phyloP scores from a whole-genome alignment of 257 asterid genomes.

The Rubia yunnanensis region DNA sequence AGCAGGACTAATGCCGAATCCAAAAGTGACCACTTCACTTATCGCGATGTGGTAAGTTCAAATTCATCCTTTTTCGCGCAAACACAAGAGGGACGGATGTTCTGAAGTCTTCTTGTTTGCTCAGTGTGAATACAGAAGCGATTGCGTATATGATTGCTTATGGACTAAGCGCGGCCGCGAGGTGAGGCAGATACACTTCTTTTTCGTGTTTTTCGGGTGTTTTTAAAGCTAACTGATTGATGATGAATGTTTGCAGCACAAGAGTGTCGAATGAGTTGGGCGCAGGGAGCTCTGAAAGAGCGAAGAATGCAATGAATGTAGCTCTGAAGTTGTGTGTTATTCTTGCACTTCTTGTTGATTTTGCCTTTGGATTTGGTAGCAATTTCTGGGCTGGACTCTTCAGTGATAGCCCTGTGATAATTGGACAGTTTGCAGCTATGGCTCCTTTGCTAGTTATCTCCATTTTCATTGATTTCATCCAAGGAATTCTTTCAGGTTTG shows the following conservation, averaged over 20 bases:
- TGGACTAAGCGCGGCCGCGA: constrained; percentile 84
- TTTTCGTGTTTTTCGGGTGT: background rate
- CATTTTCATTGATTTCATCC: constrained; percentile 46
- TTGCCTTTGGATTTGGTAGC: constrained; percentile 46
- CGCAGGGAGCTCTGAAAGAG: constrained; percentile 48
- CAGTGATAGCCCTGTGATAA: constrained; percentile 47
- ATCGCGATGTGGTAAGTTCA: constrained; percentile 71
- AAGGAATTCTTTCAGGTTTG: constrained; percentile 64
- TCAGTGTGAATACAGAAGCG: constrained; percentile 40
- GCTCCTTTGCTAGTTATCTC: constrained; percentile 51
- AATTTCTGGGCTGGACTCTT: constrained; percentile 59
- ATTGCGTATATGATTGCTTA: constrained; percentile 52
- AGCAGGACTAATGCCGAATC: constrained; percentile 78
- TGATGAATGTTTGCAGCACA: constrained; percentile 38
- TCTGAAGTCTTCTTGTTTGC: background rate
- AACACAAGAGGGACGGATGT: background rate
- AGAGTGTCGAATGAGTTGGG: constrained; percentile 89
- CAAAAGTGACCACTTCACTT: constrained; percentile 58
- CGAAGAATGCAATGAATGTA: constrained; percentile 60
- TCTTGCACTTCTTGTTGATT: constrained; percentile 31
- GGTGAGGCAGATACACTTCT: constrained; percentile 27
- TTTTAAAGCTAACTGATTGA: background rate
- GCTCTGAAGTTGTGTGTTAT: constrained; percentile 42
- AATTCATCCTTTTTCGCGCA: background rate
- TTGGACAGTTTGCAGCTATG: constrained; percentile 42